These are phyloP conservation scores for Peniophora sp. DNA, from an alignment of 1,284 basidiomycete species.

Conservation along the genomic window DNA sequence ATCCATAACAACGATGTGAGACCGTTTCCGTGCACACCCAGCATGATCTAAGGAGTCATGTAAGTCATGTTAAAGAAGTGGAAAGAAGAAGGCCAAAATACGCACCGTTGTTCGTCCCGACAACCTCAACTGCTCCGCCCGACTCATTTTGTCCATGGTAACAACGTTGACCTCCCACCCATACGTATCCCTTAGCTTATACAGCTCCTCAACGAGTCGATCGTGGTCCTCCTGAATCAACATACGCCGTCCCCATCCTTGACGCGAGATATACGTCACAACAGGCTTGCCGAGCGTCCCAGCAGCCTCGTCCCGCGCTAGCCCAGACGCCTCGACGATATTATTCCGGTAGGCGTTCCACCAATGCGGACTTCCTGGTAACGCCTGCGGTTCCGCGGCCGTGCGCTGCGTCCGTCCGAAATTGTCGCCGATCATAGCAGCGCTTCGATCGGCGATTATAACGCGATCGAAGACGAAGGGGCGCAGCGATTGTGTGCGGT, in stretches of 20 bases:
- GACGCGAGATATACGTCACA: conserved; percentile 83
- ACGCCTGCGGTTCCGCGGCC: conserved; percentile 63
- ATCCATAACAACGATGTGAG: conserved; percentile 81
- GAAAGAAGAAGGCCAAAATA: background rate
- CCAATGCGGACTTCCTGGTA: conserved; percentile 73
- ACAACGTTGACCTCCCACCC: conserved; percentile 84
- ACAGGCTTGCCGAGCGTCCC: conserved; percentile 40
- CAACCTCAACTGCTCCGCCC: conserved; percentile 70
- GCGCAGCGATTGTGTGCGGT: conserved; percentile 60
- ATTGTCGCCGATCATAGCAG: conserved; percentile 66
- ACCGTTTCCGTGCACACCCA: conserved; percentile 86
- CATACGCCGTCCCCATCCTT: conserved; percentile 79
- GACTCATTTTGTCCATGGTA: conserved; percentile 70
- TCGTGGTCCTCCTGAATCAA: conserved; percentile 60
- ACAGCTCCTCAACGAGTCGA: conserved; percentile 50
- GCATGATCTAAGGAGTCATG: conserved; percentile 52
- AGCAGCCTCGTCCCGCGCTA: conserved; percentile 27
- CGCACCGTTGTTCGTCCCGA: conserved; percentile 73
- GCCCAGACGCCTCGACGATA: conserved; percentile 63
- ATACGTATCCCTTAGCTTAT: conserved; percentile 58
- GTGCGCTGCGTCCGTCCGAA: conserved; percentile 67
- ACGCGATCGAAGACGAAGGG: conserved; percentile 79
- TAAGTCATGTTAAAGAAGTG: background rate
- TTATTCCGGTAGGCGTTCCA: conserved; percentile 72
- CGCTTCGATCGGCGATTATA: conserved; percentile 75